Conservation (phyloP, 2,329 filamentous ascomycete species). For the Aschersonia sp. region DNA sequence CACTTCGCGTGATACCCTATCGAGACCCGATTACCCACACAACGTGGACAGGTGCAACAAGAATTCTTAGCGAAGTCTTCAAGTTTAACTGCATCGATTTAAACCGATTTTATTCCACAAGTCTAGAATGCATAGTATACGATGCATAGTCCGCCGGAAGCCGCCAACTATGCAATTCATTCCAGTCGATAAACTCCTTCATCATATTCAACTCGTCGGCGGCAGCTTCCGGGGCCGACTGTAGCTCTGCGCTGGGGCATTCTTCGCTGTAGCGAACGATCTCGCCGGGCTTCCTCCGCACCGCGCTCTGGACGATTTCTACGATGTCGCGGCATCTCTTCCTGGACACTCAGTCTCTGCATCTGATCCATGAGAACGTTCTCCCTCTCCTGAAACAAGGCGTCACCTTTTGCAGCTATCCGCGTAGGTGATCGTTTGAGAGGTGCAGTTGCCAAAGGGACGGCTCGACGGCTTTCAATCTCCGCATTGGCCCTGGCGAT, state of each 20-base stretch:
- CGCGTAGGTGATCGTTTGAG: constrained; percentile 9
- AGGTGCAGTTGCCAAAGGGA: constrained; percentile 12
- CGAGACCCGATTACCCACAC: no score
- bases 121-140: not conserved
- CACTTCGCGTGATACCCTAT: no score
- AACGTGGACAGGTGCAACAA: no score
- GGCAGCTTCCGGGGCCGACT: constrained; percentile 19
- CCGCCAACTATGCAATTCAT: constrained; percentile 10
- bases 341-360: constrained; percentile 16
- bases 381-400: constrained; percentile 7
- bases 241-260: constrained; percentile 21
- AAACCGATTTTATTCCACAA: not conserved
- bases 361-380: constrained; percentile 20
- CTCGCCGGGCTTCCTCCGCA: constrained; percentile 23
- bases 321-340: constrained; percentile 7
- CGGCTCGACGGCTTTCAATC: constrained; percentile 22
- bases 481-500: constrained; percentile 27
- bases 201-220: constrained; percentile 21
- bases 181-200: constrained; percentile 25
- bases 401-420: constrained; percentile 10
- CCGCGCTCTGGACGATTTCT: constrained; percentile 8
- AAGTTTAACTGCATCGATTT: no score
- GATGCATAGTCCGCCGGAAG: not conserved
- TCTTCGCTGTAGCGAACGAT: constrained; percentile 25
- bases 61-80: no score